A percentile compares a stretch with the other conserved stretches of the same genome.
These are phyloP conservation scores for Botrytis porri DNA, from an alignment of 2,329 filamentous ascomycete species.

Conservation along the genomic window DNA sequence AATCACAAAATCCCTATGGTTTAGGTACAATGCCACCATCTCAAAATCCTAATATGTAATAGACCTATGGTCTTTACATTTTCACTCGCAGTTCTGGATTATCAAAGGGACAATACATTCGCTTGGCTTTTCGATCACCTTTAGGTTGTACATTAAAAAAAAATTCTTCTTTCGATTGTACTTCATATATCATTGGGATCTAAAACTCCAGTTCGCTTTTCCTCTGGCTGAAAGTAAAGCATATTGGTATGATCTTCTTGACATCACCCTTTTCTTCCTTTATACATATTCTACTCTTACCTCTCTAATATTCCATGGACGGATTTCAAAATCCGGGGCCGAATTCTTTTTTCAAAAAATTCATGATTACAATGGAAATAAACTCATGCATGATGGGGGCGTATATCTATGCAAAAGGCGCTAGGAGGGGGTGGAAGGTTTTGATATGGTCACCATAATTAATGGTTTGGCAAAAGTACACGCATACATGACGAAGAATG, in stretches of 20 bases:
- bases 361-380: neutral
- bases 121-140: neutral
- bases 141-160: neutral
- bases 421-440: neutral
- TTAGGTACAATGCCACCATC: slow-evolving; percentile 1
- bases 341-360: neutral
- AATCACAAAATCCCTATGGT: slow-evolving; percentile 14
- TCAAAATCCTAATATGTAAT: slow-evolving; percentile 7
- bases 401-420: neutral
- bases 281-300: neutral
- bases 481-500: slow-evolving; percentile 1
- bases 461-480: slow-evolving; percentile 7
- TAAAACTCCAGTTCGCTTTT: neutral
- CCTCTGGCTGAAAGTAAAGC: neutral
- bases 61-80: neutral
- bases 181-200: neutral
- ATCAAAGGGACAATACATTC: neutral
- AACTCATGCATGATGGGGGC: neutral
- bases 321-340: neutral
- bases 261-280: neutral
- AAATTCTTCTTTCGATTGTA: neutral
- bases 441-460: neutral
- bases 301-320: neutral
- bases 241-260: neutral
- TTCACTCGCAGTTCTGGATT: neutral